Evolutionary conservation across 2,329 filamentous ascomycete genomes (phyloP).

Genomic region (Alternaria brassicae): DNA sequence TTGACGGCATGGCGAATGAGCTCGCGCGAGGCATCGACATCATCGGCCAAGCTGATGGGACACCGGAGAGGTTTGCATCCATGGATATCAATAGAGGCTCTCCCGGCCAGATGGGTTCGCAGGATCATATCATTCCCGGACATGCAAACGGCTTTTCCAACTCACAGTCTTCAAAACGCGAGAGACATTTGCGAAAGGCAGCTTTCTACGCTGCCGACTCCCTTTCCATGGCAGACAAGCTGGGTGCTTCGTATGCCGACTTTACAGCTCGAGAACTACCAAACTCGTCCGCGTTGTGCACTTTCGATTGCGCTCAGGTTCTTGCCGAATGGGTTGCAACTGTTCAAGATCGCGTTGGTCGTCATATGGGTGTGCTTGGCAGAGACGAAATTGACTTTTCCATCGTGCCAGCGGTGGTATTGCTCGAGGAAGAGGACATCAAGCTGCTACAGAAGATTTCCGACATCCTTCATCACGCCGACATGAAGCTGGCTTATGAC

Average conservation of each 20-base stretch:
- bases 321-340: constrained; percentile 94
- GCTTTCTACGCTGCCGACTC: constrained; percentile 95
- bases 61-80: constrained; percentile 55
- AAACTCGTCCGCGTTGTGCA: constrained; percentile 88
- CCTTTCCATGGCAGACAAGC: constrained; percentile 83
- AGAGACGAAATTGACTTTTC: constrained; percentile 79
- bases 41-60: constrained; percentile 73
- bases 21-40: constrained; percentile 79
- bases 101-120: constrained; percentile 27
- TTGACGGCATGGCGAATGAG: constrained; percentile 89
- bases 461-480: constrained; percentile 76
- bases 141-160: constrained; percentile 38
- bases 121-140: constrained; percentile 44
- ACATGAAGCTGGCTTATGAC: constrained; percentile 75
- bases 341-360: constrained; percentile 91
- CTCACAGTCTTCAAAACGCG: constrained; percentile 71
- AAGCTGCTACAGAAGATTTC: constrained; percentile 84
- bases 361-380: constrained; percentile 85
- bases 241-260: constrained; percentile 85
- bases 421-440: constrained; percentile 89
- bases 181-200: constrained; percentile 90
- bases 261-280: constrained; percentile 84
- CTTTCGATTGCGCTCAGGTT: constrained; percentile 92
- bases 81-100: constrained; percentile 42
- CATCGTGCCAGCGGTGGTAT: constrained; percentile 85